Evolutionary conservation across 2,329 filamentous ascomycete genomes (phyloP).

Genomic region (Trichoderma sp.): DNA sequence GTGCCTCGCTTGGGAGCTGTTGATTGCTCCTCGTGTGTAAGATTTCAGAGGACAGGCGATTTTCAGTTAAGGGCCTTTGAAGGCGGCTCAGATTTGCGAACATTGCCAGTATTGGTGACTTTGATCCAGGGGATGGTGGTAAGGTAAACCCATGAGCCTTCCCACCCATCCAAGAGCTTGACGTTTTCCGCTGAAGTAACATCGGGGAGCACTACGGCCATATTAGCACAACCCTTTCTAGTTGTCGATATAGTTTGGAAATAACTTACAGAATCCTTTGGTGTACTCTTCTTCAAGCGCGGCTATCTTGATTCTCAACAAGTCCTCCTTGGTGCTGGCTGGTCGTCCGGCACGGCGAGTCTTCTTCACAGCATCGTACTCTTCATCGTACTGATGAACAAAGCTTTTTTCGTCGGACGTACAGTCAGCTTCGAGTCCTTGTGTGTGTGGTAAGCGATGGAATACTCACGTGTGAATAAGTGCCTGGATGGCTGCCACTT

Average conservation of each 20-base stretch:
- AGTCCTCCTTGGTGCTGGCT: conserved; percentile 72
- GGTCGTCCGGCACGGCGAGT: conserved; percentile 77
- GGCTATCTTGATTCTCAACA: conserved; percentile 70
- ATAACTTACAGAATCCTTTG: conserved; percentile 72
- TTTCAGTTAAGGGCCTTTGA: conserved; percentile 49
- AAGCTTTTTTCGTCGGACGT: conserved; percentile 48
- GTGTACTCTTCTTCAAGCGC: conserved; percentile 77
- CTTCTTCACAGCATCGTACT: conserved; percentile 66
- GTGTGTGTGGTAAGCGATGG: conserved; percentile 12
- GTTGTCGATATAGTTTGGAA: background rate
- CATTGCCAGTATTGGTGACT: conserved; percentile 64
- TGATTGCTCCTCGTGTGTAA: too few species aligned
- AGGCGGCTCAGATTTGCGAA: conserved; percentile 75
- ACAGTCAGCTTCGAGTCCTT: conserved; percentile 31
- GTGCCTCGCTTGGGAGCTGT: background rate
- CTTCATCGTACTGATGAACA: conserved; percentile 70
- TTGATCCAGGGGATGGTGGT: conserved; percentile 76
- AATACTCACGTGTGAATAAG: conserved; percentile 60
- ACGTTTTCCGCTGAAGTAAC: conserved; percentile 68
- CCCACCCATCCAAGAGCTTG: conserved; percentile 70
- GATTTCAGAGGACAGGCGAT: background rate
- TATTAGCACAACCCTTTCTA: conserved; percentile 23
- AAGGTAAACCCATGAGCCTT: conserved; percentile 80
- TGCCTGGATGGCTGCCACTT: conserved; percentile 58
- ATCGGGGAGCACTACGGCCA: conserved; percentile 66